These are phyloP conservation scores for Candolleomyces aberdarensis DNA, from an alignment of 768 basidiomycete genomes.

Conservation along the genomic window DNA sequence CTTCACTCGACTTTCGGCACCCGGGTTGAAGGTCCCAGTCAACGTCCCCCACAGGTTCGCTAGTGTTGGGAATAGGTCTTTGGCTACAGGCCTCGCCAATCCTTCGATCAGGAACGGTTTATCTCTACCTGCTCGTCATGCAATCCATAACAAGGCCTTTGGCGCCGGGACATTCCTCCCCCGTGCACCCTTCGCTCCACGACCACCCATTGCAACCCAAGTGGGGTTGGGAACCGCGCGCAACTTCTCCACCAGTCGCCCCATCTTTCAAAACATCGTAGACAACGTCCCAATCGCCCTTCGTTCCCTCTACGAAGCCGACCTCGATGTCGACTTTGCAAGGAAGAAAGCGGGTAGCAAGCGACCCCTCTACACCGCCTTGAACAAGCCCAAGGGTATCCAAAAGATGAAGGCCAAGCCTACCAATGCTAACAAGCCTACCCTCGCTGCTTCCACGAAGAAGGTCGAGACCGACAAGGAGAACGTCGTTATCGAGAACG, in stretches of 20 bases:
- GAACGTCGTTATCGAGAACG: constrained; percentile 28
- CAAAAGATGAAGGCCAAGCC: constrained; percentile 13
- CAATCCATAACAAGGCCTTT: constrained; percentile 42
- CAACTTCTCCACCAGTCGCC: constrained; percentile 70
- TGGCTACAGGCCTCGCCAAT: constrained; percentile 18
- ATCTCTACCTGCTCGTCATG: constrained; percentile 52
- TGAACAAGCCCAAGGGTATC: constrained; percentile 6
- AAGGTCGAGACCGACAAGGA: constrained; percentile 23
- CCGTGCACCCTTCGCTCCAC: constrained; percentile 43
- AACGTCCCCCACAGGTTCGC: constrained; percentile 23
- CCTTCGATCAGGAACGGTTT: constrained; percentile 51
- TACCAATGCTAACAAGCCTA: not conserved
- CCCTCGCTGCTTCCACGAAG: constrained; percentile 5
- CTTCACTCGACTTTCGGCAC: constrained; percentile 54
- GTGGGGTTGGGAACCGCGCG: constrained; percentile 76
- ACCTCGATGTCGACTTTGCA: constrained; percentile 35
- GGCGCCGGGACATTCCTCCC: constrained; percentile 49
- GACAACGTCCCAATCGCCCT: constrained; percentile 78
- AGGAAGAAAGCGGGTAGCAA: constrained; percentile 4
- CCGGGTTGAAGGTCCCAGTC: constrained; percentile 39
- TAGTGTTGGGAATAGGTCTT: constrained; percentile 27
- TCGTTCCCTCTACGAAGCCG: constrained; percentile 71
- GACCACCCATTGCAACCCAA: constrained; percentile 43
- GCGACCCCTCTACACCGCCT: constrained; percentile 5
- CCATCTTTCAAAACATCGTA: constrained; percentile 76